Conservation (phyloP, 2,329 filamentous ascomycete genomes). For the Epichloe glyceriae region DNA sequence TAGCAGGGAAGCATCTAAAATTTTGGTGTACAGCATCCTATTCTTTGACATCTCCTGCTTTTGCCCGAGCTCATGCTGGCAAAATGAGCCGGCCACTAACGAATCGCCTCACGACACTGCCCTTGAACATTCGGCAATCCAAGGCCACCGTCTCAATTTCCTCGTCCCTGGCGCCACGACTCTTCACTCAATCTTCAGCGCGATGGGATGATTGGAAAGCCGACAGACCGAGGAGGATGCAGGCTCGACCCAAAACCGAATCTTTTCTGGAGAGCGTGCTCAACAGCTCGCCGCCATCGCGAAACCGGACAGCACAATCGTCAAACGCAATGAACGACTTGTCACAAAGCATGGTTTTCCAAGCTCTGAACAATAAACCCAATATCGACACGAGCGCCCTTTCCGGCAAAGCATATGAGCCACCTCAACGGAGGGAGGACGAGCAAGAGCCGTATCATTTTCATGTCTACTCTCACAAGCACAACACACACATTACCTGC, state of each 20-base stretch:
- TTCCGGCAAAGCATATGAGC: slow-evolving; percentile 11
- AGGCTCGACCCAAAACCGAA: slow-evolving; percentile 16
- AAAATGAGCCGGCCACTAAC: slow-evolving; percentile 32
- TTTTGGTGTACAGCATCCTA: neutral
- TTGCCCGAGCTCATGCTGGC: slow-evolving; percentile 10
- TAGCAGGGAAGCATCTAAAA: neutral
- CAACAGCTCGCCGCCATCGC: slow-evolving; percentile 13
- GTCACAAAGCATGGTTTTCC: slow-evolving; percentile 27
- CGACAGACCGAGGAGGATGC: slow-evolving; percentile 11
- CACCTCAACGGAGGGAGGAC: slow-evolving; percentile 20
- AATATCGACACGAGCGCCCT: slow-evolving; percentile 21
- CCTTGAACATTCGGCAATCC: slow-evolving; percentile 16
- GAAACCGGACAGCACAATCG: slow-evolving; percentile 9
- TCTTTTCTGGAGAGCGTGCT: slow-evolving; percentile 23
- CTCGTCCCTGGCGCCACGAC: slow-evolving; percentile 15
- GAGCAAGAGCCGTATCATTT: slow-evolving; percentile 62
- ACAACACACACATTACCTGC: slow-evolving; percentile 91
- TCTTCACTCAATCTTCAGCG: slow-evolving; percentile 27
- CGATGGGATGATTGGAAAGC: slow-evolving; percentile 15
- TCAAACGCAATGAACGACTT: slow-evolving; percentile 21
- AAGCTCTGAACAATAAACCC: slow-evolving; percentile 21
- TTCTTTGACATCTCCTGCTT: neutral
- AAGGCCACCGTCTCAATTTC: slow-evolving; percentile 12
- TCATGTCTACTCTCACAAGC: slow-evolving; percentile 75
- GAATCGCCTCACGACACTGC: slow-evolving; percentile 30